Evolutionary conservation across 2,329 filamentous ascomycete species (phyloP).

Genomic region (Dendryphion nanum): DNA sequence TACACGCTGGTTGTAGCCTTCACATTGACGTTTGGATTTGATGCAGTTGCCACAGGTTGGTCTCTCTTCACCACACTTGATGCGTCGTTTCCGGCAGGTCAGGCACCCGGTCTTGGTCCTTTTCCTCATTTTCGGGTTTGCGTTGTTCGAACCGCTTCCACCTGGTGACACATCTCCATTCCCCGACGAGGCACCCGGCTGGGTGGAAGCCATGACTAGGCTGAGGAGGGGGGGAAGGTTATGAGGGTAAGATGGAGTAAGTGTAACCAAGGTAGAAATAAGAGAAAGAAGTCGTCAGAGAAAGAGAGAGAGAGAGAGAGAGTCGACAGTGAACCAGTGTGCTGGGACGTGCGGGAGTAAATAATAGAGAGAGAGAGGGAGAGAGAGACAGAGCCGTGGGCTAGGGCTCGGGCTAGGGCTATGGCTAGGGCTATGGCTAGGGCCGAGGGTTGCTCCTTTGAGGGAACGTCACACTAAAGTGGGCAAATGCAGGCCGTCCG

Average conservation of each 20-base stretch:
- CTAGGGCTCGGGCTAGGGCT: too few relatives aligned
- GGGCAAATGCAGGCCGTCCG: conserved; percentile 18
- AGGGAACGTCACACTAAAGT: conserved; percentile 9
- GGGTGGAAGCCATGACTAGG: conserved; percentile 21
- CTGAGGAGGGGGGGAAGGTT: too few relatives aligned
- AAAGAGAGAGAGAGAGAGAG: neutral
- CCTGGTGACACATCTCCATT: conserved; percentile 31
- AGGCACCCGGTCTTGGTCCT: conserved; percentile 90
- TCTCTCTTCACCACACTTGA: conserved; percentile 93
- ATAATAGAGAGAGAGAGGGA: conserved; percentile 7
- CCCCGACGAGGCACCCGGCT: conserved; percentile 16
- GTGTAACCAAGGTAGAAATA: conserved; percentile 6
- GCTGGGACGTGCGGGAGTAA: conserved; percentile 7
- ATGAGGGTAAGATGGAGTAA: too few relatives aligned
- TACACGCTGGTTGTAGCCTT: conserved; percentile 79
- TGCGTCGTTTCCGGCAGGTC: conserved; percentile 89
- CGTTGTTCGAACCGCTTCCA: conserved; percentile 14
- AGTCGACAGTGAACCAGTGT: conserved; percentile 6
- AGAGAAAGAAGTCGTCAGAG: conserved; percentile 3
- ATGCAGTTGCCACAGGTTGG: conserved; percentile 81
- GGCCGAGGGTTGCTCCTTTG: too few relatives aligned
- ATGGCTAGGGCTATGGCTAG: too few relatives aligned
- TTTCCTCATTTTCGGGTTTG: conserved; percentile 38
- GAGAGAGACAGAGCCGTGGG: conserved; percentile 3
- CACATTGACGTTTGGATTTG: conserved; percentile 80